Base-by-base conservation (phyloP, 225 moss, liverwort and hornwort species). In the Marchantia polymorpha region DNA sequence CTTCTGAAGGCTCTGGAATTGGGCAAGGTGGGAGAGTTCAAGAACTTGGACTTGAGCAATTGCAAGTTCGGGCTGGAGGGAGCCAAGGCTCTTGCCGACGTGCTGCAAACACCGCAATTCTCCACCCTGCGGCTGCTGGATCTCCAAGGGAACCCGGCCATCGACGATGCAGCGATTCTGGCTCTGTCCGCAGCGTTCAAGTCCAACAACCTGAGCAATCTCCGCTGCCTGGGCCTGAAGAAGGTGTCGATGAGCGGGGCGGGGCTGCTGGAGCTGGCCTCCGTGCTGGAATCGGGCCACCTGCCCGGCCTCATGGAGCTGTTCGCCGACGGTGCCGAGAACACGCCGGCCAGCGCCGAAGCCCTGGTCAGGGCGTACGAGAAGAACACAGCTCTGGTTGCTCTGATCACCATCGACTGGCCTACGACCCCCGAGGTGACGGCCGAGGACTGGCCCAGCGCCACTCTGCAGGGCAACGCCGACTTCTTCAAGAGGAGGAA, bases 301-400 rank as follows among this genome's bases (percentile, higher is more conserved):
- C 66, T 78, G 15, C 78, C 78, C 10, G 78, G 67, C 8, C 78
- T 78, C 17, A 49, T 51, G 78, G 78, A 78, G 50, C 25, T 78
- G 26, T 78, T 78, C 53, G 78, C 78, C 31, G 68, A 67, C 29
- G 78, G 78, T 51, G 66, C 78, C 11, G 52, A 67, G 17, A 78
- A 78, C 68, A 78, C 78, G 26, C 10, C 67, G 19, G 52, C 52
- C 52, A 78, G 78, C 64, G 78, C 78, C 19, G 52, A 68, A 69
- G 78, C 78, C 16, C 39, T 78, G 52, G 78, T 78, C n/a, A 78
- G 67, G 68, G 78, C 78, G 2, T 78, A 78, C 20, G 78, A 78
- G 78, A 78, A 78, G 78, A 78, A 78, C 53, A 51, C 68, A 19
- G 23, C 67, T 20, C 68, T 78, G 17, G 67, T 68, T 22, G 49